phyloP scores from a whole-genome alignment of 768 basidiomycete species.

The Kwoniella sp. region DNA sequence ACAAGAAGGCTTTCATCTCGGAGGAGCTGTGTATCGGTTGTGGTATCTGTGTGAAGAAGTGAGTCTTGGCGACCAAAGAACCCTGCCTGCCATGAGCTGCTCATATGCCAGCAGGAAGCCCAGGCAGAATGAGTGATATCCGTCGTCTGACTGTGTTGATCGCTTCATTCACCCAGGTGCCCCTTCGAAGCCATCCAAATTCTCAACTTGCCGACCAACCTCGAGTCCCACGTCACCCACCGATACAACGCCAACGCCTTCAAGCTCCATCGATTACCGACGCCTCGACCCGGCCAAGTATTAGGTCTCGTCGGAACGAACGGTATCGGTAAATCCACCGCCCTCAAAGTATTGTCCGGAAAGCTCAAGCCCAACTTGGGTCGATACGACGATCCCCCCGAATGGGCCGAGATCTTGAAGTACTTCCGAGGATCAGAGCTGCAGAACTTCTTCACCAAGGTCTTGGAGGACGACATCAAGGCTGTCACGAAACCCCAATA shows the following conservation, averaged over 20 bases:
- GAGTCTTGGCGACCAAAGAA: conserved; percentile 54
- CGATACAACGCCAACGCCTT: conserved; percentile 98
- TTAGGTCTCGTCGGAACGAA: conserved; percentile 98
- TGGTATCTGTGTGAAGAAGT: conserved; percentile 99
- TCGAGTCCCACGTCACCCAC: conserved; percentile 94
- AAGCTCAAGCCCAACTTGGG: conserved; percentile 98
- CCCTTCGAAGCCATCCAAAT: conserved; percentile 99
- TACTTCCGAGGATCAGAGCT: conserved; percentile 98
- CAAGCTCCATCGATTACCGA: conserved; percentile 97
- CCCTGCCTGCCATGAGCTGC: too few relatives aligned
- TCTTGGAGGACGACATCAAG: conserved; percentile 96
- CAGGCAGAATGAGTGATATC: not conserved
- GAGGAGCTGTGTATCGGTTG: conserved; percentile 99
- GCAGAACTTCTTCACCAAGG: conserved; percentile 99
- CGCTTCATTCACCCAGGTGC: conserved; percentile 67
- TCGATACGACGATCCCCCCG: conserved; percentile 95
- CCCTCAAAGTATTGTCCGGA: conserved; percentile 92
- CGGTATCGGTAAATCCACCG: conserved; percentile 99
- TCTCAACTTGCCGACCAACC: conserved; percentile 97
- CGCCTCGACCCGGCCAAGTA: conserved; percentile 95
- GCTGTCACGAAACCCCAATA: conserved; percentile 99
- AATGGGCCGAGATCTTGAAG: conserved; percentile 98
- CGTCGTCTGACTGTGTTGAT: not conserved
- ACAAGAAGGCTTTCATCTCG: conserved; percentile 98
- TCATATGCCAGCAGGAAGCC: too few relatives aligned